Base-by-base conservation (phyloP, 257 asterid species). In the Solanum sejunctum region DNA sequence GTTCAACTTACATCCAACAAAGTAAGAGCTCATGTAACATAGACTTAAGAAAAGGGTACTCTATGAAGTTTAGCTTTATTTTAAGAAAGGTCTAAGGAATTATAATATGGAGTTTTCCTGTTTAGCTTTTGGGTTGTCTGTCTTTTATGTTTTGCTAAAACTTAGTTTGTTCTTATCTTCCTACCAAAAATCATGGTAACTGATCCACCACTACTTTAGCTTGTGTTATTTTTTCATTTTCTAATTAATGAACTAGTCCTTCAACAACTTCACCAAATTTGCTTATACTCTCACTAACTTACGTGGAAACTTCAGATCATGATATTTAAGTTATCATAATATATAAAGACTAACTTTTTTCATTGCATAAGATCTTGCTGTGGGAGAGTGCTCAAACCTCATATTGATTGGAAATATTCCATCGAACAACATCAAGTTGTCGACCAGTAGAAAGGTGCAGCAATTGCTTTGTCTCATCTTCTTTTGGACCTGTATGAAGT, bases 351-450 rank as follows among this genome's bases (percentile, higher is more conserved):
- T 56, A 10, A 87, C 23, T 67, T 69, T n/a, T 82, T 77, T 69
- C 52, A 26, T 26, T 26, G 83, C 69, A 87, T 52, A 20, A 64
- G 84, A 21, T 47, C 47, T 51, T 77, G 47, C 26, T 5, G 64
- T 16, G 47, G 83, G 21, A 80, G 82, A 85, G 84, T 70, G 84
- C 11, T 57, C 90, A 87, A 54, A 93, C 99, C 98, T 96, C 99
- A 52, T 93, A 91, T 89, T 96, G 98, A 89, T 96, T 96, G 80
- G 95, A 91, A 84, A 84, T 92, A 85, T 94, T 96, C 99, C 99
- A 94, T 81, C 97, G 91, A 85, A 93, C 91, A 43, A 89, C 95
- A 87, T 96, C 98, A 89, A 94, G 92, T 88, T 93, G 94, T 83
- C 90, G 93, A 64, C 78, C 39, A 21, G 89, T 89, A 79, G 94